A percentile compares a stretch with the other conserved stretches of the same genome.
Evolutionary conservation across 257 asterid species (phyloP).

Genomic region (Prunella vulgaris): DNA sequence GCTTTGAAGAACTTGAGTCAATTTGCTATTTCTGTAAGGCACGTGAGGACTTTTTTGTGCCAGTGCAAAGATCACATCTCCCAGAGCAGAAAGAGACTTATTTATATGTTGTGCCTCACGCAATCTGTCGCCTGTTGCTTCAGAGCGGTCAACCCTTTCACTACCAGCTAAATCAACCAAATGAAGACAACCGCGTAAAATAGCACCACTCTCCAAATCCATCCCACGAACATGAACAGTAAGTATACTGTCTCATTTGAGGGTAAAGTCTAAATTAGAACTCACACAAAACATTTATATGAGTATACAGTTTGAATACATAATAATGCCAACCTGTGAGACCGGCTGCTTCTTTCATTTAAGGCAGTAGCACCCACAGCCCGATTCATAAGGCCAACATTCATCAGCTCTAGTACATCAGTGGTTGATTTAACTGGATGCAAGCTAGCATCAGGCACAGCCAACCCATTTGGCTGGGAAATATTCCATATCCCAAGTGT

Average conservation of each 20-base stretch:
- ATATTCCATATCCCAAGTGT: slow-evolving; percentile 95
- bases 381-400: slow-evolving; percentile 75
- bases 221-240: slow-evolving; percentile 87
- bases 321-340: slow-evolving; percentile 62
- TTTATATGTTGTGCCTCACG: slow-evolving; percentile 97
- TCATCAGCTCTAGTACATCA: slow-evolving; percentile 85
- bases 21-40: slow-evolving; percentile 92
- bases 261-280: slow-evolving; percentile 20
- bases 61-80: slow-evolving; percentile 92
- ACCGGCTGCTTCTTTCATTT: slow-evolving; percentile 95
- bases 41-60: slow-evolving; percentile 90
- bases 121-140: slow-evolving; percentile 87
- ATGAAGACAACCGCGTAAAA: slow-evolving; percentile 87
- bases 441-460: slow-evolving; percentile 98
- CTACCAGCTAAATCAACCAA: slow-evolving; percentile 98
- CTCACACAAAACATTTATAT: slow-evolving; percentile 7
- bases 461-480: slow-evolving; percentile 91
- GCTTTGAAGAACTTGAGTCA: slow-evolving; percentile 97
- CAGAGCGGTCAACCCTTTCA: slow-evolving; percentile 94
- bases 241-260: slow-evolving; percentile 55
- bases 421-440: slow-evolving; percentile 74
- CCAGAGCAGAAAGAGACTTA: slow-evolving; percentile 90
- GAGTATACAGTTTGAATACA: neutral
- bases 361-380: slow-evolving; percentile 93
- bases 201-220: slow-evolving; percentile 76